These are phyloP conservation scores for Wallacemonas collosoma DNA, from an alignment of 208 protist species.

Conservation along the genomic window DNA sequence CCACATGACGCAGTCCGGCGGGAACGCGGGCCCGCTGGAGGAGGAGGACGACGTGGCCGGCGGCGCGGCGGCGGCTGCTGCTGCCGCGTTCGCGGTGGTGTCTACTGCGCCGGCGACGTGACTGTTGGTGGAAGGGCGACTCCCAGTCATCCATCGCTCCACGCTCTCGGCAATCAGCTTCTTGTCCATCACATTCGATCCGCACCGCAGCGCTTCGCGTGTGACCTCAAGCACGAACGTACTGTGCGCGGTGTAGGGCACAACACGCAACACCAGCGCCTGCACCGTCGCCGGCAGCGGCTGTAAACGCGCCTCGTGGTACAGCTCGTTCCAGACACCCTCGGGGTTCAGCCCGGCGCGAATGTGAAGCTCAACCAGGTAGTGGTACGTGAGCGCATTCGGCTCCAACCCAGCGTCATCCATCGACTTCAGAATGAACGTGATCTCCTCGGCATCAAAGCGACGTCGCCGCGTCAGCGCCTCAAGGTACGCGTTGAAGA, in stretches of 20 bases:
- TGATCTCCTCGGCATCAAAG: conserved; percentile 57
- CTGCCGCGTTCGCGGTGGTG: conserved; percentile 4
- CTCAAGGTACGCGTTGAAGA: conserved; percentile 86
- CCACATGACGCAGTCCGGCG: conserved; percentile 82
- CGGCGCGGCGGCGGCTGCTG: conserved; percentile 5
- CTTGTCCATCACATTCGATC: conserved; percentile 69
- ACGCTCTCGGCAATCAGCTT: conserved; percentile 61
- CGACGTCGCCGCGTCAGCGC: conserved; percentile 64
- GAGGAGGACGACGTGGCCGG: neutral
- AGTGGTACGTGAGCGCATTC: conserved; percentile 79
- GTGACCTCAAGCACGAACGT: conserved; percentile 72
- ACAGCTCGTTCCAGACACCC: conserved; percentile 74
- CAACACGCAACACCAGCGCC: conserved; percentile 61
- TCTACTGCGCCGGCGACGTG: neutral
- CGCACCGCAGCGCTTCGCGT: conserved; percentile 54
- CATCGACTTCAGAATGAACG: conserved; percentile 69
- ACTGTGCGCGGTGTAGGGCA: conserved; percentile 53
- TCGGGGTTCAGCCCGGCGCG: conserved; percentile 67
- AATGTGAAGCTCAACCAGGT: conserved; percentile 81
- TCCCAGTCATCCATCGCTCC: conserved; percentile 53
- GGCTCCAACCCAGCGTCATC: conserved; percentile 26
- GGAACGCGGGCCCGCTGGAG: conserved; percentile 33
- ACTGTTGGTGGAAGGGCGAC: neutral
- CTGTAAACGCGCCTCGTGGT: conserved; percentile 30
- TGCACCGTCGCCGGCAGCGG: conserved; percentile 75